These are phyloP conservation scores for Skeletonema tropicum DNA, from an alignment of 108 stramenopile species.

Conservation along the genomic window DNA sequence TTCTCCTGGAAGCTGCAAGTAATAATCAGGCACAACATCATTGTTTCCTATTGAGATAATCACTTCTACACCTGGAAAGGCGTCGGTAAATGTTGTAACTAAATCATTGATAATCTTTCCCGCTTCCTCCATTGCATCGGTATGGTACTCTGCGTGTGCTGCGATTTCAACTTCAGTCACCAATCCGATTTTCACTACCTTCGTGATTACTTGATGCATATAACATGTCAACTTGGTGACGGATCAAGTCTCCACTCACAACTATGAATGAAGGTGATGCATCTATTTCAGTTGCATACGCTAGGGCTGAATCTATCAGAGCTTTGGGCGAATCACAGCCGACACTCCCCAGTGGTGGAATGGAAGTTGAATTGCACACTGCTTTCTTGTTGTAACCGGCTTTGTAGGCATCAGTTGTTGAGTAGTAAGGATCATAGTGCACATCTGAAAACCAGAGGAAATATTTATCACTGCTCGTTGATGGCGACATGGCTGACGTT, in stretches of 20 bases:
- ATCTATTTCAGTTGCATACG: not conserved
- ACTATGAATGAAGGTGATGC: slow-evolving; percentile 45
- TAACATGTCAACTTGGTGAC: slow-evolving; percentile 34
- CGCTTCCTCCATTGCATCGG: slow-evolving; percentile 26
- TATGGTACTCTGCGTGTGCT: slow-evolving; percentile 1
- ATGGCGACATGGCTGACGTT: not conserved
- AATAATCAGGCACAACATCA: slow-evolving; percentile 77
- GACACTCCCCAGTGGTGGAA: slow-evolving; percentile 22
- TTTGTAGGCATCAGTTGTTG: slow-evolving; percentile 39
- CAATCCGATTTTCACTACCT: slow-evolving; percentile 1
- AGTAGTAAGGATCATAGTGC: slow-evolving; percentile 71
- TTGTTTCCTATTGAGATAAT: slow-evolving; percentile 73
- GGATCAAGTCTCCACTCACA: slow-evolving; percentile 61
- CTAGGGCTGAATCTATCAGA: slow-evolving; percentile 28
- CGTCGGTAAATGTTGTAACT: not conserved
- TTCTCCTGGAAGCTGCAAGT: slow-evolving; percentile 43
- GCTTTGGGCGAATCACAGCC: slow-evolving; percentile 39
- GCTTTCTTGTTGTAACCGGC: not conserved
- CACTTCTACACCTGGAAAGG: slow-evolving; percentile 32
- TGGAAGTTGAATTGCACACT: slow-evolving; percentile 7
- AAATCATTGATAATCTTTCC: slow-evolving; percentile 38
- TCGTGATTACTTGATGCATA: not conserved
- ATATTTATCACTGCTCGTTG: not conserved
- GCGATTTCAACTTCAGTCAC: not conserved
- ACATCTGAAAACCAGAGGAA: slow-evolving; percentile 80